These are phyloP conservation scores for Penicillium sp. DNA, from an alignment of 2,329 filamentous ascomycete species.

Conservation along the genomic window DNA sequence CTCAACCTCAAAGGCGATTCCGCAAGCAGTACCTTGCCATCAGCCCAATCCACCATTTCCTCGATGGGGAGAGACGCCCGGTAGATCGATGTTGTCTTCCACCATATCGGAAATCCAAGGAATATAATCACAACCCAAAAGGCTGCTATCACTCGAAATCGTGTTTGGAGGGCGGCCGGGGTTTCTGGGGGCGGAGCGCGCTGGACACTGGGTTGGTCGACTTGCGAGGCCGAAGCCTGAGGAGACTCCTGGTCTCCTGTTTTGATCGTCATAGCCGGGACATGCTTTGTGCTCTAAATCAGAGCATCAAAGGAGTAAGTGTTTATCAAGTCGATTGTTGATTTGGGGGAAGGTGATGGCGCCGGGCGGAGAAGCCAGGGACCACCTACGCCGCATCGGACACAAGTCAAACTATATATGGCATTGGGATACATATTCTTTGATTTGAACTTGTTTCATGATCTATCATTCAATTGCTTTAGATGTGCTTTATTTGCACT, in stretches of 20 bases:
- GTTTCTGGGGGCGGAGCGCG: conserved; percentile 74
- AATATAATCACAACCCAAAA: conserved; percentile 87
- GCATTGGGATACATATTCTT: not conserved
- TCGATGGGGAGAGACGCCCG: conserved; percentile 78
- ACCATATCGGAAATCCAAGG: conserved; percentile 91
- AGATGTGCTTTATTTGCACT: not conserved
- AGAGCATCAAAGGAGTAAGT: conserved; percentile 7
- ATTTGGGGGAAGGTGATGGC: conserved; percentile 12
- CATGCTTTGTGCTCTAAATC: conserved; percentile 30
- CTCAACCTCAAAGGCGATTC: not conserved
- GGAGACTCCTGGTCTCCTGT: conserved; percentile 35
- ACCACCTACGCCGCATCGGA: conserved; percentile 5
- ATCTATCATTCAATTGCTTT: not conserved
- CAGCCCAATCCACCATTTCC: conserved; percentile 87
- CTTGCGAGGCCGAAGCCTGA: conserved; percentile 13
- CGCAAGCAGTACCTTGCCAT: conserved; percentile 66
- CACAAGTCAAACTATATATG: not conserved
- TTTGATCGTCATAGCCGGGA: conserved; percentile 34
- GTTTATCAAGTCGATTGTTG: conserved; percentile 11
- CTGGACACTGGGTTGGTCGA: conserved; percentile 22
- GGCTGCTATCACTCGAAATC: conserved; percentile 73
- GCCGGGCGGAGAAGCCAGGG: conserved; percentile 23
- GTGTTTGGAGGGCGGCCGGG: conserved; percentile 63
- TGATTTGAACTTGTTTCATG: not conserved
- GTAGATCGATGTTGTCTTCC: conserved; percentile 89